Base-by-base conservation (phyloP, 306 rosid species). In the Astragalus glycyphyllos region DNA sequence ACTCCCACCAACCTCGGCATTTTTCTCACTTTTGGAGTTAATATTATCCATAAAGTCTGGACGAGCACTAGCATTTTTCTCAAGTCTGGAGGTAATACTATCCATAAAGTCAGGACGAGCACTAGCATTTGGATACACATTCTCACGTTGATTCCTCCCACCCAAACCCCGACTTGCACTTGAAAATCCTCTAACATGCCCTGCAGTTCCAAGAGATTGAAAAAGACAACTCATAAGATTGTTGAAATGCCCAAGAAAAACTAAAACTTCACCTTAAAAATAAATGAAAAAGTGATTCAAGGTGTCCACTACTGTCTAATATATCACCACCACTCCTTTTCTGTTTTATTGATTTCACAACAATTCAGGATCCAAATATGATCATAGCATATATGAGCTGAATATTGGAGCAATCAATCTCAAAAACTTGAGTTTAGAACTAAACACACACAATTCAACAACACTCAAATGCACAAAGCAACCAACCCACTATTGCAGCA, bases 181-280 rank as follows among this genome's bases (percentile, higher is more conserved):
- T 0, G 85, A 79, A 78, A 76, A 71, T 60, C 70, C 77, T 66
- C 78, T 79, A 68, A 69, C 73, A 17, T 71, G 51, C 29, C 72
- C 82, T 73, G 71, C 72, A 54, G 62, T 71, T 65, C 70, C 75
- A 67, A 55, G 58, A 59, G 67, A 58, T 53, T 48, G 54, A 63
- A 16, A 37, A 37, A 72, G 46, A 50, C 14, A 65, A 15, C 45
- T 6, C 47, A 42, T 68, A 29, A 79, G 53, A 73, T 47, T 66
- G 42, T 23, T 23, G 11, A 41, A 59, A 32, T 55, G 26, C 50
- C 71, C 62, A 41, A 47, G 23, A 46, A 42, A 58, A 31, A 37
- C 47, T 56, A 48, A 62, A 46, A 40, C 46, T 54, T 32, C 32
- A 41, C 8, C 26, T 20, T 55, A 14, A 55, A 64, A 57, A 11